Base-by-base conservation (phyloP, 1,139 yeast species). In the Fermentozyma sake region DNA sequence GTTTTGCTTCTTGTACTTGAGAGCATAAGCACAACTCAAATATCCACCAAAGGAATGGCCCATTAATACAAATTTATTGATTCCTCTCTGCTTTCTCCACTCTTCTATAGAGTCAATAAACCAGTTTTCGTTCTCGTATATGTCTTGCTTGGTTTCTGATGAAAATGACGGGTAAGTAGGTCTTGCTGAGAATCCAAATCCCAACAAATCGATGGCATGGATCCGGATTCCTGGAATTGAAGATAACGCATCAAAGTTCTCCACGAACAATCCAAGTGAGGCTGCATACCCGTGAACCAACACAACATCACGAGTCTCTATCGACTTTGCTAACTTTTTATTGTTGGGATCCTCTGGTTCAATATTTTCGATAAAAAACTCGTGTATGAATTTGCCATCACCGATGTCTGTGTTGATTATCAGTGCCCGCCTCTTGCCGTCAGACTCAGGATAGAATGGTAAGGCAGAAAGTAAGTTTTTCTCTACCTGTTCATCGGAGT, bases 31-130 rank as follows among this genome's bases (percentile, higher is more conserved):
- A 36, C 82, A 72, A 14, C 93, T 79, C 33, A 91, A 57, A 46
- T 87, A 87, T 0, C 96, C 97, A 12, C 98, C 98, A 45, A 87
- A 76, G 0, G 97, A 87, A 55, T 91, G 98, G 1, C 95, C 96
- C 34, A 91, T 69, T 14, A 91, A 54, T 16, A 83, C 76, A 44
- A 91, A 79, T 37, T 71, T 71, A 4, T 68, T 61, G 22, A 83
- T 55, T 0, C 67, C 62, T 23, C 82, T 67, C 16, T 59, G 61
- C 21, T 50, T 49, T 38, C 97, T 68, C 98, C 98, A 91, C 37
- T 62, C 64, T 48, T 91, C 97, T n/a, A 91, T 52, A 1, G 89
- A 65, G 41, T 85, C 94, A 18, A 81, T 64, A 42, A 86, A 89
- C 68, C 85, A 79, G 37, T 74, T 68, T 48, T 86, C 95, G 9